Percentiles rank a stretch among this genome's conserved stretches.
Conservation (phyloP, 352 stramenopile genomes). For the Pythium rhizo-oryzae region DNA sequence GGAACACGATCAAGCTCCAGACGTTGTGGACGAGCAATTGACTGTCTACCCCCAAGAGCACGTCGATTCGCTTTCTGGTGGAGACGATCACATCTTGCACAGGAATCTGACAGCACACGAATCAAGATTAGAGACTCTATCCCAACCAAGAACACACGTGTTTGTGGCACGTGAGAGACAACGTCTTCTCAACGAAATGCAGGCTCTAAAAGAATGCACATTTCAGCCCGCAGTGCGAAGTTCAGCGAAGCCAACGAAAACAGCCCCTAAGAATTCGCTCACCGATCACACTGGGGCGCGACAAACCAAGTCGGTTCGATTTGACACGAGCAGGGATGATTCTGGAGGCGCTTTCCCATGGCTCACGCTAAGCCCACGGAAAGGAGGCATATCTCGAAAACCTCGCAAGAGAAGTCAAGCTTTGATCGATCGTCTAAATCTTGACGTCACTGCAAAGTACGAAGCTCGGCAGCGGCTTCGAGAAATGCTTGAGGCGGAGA, state of each 20-base stretch:
- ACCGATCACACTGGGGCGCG: background rate
- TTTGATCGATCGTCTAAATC: constrained; percentile 63
- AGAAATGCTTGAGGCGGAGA: constrained; percentile 47
- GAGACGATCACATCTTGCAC: background rate
- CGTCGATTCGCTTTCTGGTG: background rate
- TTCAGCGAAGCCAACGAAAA: background rate
- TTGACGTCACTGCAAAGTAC: constrained; percentile 60
- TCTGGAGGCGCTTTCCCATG: constrained; percentile 45
- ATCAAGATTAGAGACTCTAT: constrained; percentile 35
- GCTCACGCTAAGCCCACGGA: constrained; percentile 60
- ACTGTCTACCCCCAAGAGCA: background rate
- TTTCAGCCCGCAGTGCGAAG: constrained; percentile 46
- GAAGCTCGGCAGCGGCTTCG: constrained; percentile 57
- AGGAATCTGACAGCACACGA: background rate
- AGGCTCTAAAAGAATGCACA: constrained; percentile 64
- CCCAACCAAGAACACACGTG: constrained; percentile 49
- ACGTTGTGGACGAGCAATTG: background rate
- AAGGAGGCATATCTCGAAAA: background rate
- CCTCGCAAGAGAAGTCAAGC: constrained; percentile 25
- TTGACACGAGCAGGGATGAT: background rate
- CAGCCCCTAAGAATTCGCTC: background rate
- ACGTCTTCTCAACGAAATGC: constrained; percentile 57
- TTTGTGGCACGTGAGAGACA: constrained; percentile 71
- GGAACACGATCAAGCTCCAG: background rate
- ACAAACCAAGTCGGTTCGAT: constrained; percentile 11